phyloP scores from a whole-genome alignment of 148 eudicot genomes.

The Amaranthus palmeri region DNA sequence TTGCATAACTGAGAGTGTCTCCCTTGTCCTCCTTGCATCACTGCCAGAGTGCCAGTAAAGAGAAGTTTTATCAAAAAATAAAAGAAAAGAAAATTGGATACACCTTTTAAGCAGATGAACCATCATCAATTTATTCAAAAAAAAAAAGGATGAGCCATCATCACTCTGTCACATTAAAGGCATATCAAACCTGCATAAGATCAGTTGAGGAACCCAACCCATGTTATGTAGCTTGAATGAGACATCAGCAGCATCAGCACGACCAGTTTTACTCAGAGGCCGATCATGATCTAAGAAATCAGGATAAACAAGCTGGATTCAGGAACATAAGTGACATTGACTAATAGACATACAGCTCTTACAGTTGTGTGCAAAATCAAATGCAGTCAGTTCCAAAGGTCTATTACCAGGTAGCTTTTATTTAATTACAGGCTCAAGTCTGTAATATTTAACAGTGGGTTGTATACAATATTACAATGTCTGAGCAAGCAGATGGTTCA shows the following conservation, averaged over 20 bases:
- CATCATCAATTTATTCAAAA: background rate
- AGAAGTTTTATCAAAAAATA: constrained; percentile 3
- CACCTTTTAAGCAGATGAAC: background rate
- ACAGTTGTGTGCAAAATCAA: background rate
- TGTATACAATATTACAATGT: no score
- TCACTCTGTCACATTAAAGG: background rate
- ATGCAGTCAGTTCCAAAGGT: background rate
- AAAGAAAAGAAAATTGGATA: background rate
- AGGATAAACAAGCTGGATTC: constrained; percentile 8
- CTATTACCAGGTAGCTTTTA: background rate
- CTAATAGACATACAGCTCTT: background rate
- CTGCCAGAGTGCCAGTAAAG: constrained; percentile 34
- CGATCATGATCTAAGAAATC: constrained; percentile 72
- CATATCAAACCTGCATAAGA: constrained; percentile 59
- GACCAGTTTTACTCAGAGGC: constrained; percentile 76
- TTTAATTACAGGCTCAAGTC: no score
- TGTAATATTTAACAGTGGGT: no score
- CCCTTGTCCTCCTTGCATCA: constrained; percentile 73
- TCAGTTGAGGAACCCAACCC: constrained; percentile 86
- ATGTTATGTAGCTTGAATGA: constrained; percentile 61
- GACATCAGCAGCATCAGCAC: constrained; percentile 66
- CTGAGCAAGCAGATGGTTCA: no score
- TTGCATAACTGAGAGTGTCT: constrained; percentile 80
- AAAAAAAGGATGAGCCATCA: no score
- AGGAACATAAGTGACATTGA: constrained; percentile 12